Conservation (phyloP, 192 early-diverging fungal species). For the Mortierella alpina region DNA sequence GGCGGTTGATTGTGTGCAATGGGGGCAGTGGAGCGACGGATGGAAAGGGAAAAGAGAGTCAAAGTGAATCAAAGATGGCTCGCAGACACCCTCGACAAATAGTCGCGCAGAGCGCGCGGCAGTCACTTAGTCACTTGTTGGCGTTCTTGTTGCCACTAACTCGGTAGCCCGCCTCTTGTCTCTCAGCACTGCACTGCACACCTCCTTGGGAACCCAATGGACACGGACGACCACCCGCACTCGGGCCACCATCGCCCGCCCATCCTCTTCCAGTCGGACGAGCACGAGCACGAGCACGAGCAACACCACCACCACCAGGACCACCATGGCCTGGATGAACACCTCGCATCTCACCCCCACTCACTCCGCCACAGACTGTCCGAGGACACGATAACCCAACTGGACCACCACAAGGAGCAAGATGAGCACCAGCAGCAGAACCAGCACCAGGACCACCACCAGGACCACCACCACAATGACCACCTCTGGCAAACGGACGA, state of each 20-base stretch:
- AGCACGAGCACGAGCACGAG: constrained; percentile 15
- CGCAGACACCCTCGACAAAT: background rate
- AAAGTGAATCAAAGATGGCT: too few relatives aligned
- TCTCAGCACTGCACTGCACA: background rate
- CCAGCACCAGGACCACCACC: background rate
- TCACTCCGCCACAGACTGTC: background rate
- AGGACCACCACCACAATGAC: background rate
- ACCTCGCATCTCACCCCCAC: background rate
- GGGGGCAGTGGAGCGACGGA: background rate
- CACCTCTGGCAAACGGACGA: constrained; percentile 8
- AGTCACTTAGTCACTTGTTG: background rate
- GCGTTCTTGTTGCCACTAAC: background rate
- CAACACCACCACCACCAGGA: background rate
- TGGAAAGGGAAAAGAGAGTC: background rate
- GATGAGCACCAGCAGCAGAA: background rate
- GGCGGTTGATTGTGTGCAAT: background rate
- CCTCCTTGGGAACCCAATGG: background rate
- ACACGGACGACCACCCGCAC: background rate
- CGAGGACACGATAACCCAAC: too few relatives aligned
- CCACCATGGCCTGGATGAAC: constrained; percentile 1
- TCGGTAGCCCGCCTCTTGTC: background rate
- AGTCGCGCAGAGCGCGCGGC: background rate
- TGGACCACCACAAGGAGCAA: too few relatives aligned
- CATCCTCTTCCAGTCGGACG: constrained; percentile 39
- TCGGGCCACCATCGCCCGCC: constrained; percentile 30